Evolutionary conservation across 2,329 filamentous ascomycete genomes (phyloP).

Genomic region (Didymella segeticola): DNA sequence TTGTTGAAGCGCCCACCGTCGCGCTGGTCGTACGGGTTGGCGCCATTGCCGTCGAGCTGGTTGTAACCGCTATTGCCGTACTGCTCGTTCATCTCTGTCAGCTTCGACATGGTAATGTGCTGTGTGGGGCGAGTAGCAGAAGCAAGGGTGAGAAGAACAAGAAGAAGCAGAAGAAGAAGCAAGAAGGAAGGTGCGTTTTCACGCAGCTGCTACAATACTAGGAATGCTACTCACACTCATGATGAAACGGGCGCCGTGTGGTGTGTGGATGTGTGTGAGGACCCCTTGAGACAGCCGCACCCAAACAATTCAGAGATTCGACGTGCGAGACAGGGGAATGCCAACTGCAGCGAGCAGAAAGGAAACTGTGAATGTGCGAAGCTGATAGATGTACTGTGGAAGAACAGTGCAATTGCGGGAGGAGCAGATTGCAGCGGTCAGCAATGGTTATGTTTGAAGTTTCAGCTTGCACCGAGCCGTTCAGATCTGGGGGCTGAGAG

Average conservation of each 20-base stretch:
- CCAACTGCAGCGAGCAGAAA: slow-evolving; percentile 1
- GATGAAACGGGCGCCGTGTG: slow-evolving; percentile 47
- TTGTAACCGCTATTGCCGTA: slow-evolving; percentile 51
- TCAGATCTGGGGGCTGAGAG: slow-evolving; percentile 15
- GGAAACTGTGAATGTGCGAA: slow-evolving; percentile 1
- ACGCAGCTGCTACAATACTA: slow-evolving; percentile 22
- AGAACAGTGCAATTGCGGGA: slow-evolving; percentile 3
- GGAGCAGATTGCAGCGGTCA: slow-evolving; percentile 13
- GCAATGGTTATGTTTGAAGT: slow-evolving; percentile 21
- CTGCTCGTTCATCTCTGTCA: slow-evolving; percentile 43
- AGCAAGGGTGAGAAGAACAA: slow-evolving; percentile 10
- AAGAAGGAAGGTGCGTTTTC: slow-evolving; percentile 13
- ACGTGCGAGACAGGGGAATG: slow-evolving; percentile 15
- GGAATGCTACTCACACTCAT: slow-evolving; percentile 47
- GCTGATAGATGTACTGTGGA: not conserved
- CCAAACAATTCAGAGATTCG: slow-evolving; percentile 13
- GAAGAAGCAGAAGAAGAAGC: too few relatives aligned
- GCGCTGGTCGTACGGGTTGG: slow-evolving; percentile 54
- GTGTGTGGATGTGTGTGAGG: slow-evolving; percentile 35
- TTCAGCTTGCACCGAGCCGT: slow-evolving; percentile 13
- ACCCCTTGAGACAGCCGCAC: slow-evolving; percentile 45
- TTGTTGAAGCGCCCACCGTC: slow-evolving; percentile 63
- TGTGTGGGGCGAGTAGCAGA: slow-evolving; percentile 10
- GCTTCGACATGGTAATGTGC: slow-evolving; percentile 12
- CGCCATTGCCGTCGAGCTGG: slow-evolving; percentile 50